Percentiles rank a stretch among this genome's conserved stretches.
Evolutionary conservation across 352 stramenopile genomes (phyloP).

Genomic region (Phytopythium ostracodes): DNA sequence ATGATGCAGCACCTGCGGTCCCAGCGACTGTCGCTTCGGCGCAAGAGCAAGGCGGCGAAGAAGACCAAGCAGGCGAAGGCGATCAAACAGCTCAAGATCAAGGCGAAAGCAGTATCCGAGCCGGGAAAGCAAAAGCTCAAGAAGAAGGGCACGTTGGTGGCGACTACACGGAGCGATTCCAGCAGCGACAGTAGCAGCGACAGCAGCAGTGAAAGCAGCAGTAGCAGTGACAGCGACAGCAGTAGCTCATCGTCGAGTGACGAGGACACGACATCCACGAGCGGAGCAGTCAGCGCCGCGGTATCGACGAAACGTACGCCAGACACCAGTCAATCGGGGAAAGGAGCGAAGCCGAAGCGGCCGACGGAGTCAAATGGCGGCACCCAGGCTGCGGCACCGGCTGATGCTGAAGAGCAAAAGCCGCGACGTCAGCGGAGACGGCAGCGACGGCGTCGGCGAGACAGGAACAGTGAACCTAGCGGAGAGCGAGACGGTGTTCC

Average conservation of each 20-base stretch:
- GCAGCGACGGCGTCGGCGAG: background rate
- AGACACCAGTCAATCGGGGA: background rate
- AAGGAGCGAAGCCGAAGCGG: background rate
- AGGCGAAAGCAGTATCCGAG: conserved; percentile 2
- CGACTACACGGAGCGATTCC: background rate
- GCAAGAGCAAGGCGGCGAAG: background rate
- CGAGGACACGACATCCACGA: background rate
- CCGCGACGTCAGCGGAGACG: background rate
- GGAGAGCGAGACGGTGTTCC: background rate
- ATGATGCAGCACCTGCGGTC: background rate
- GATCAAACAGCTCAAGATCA: background rate
- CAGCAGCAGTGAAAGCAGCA: conserved; percentile 12
- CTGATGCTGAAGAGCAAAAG: background rate
- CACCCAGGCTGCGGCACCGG: background rate
- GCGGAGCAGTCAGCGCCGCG: background rate
- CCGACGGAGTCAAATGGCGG: background rate
- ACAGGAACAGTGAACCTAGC: background rate
- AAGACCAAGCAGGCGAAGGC: conserved; percentile 8
- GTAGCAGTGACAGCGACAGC: conserved; percentile 16
- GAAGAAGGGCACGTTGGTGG: background rate
- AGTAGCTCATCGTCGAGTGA: conserved; percentile 14
- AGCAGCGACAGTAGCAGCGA: conserved; percentile 9
- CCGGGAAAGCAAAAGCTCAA: conserved; percentile 6
- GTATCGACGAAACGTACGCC: background rate
- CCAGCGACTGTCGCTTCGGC: background rate